A percentile compares a stretch with the other conserved stretches of the same genome.
phyloP scores from a whole-genome alignment of 1,284 basidiomycete species.

The Cryptococcus floricola region DNA sequence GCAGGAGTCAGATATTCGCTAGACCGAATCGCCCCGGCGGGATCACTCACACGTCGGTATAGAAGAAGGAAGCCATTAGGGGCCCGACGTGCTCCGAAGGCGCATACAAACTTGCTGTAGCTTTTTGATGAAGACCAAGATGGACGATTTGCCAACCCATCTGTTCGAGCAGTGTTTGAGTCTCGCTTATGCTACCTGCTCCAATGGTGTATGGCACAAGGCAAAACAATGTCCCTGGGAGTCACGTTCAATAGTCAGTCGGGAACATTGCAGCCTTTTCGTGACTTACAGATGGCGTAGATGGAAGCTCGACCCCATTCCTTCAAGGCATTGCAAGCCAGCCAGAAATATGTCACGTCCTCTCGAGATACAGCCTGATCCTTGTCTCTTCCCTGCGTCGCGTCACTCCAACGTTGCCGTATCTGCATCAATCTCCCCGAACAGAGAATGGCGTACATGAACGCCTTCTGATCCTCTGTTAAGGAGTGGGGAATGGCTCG shows the following conservation, averaged over 20 bases:
- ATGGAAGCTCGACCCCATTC: slow-evolving; percentile 22
- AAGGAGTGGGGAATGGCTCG: slow-evolving; percentile 19
- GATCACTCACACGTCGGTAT: slow-evolving; percentile 28
- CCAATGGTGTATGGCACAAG: slow-evolving; percentile 14
- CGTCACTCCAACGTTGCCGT: neutral
- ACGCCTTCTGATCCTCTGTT: slow-evolving; percentile 23
- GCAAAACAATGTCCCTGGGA: slow-evolving; percentile 19
- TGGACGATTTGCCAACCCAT: slow-evolving; percentile 21
- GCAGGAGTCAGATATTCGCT: neutral
- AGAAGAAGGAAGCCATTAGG: slow-evolving; percentile 19
- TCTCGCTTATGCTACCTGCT: slow-evolving; percentile 15
- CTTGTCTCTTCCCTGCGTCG: neutral
- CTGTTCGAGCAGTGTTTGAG: slow-evolving; percentile 13
- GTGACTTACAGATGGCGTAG: slow-evolving; percentile 23
- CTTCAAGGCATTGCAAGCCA: slow-evolving; percentile 18
- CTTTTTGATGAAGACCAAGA: slow-evolving; percentile 17
- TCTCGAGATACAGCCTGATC: slow-evolving; percentile 8
- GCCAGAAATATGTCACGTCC: slow-evolving; percentile 29
- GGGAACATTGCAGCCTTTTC: neutral
- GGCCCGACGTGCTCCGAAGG: slow-evolving; percentile 18
- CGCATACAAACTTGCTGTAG: slow-evolving; percentile 14
- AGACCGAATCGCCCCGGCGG: neutral
- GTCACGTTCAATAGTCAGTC: neutral
- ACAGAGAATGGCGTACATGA: slow-evolving; percentile 23
- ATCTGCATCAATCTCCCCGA: slow-evolving; percentile 15